These are phyloP conservation scores for Miscanthus lutarioriparius DNA, from an alignment of 176 grass and related monocot genomes.

Conservation along the genomic window DNA sequence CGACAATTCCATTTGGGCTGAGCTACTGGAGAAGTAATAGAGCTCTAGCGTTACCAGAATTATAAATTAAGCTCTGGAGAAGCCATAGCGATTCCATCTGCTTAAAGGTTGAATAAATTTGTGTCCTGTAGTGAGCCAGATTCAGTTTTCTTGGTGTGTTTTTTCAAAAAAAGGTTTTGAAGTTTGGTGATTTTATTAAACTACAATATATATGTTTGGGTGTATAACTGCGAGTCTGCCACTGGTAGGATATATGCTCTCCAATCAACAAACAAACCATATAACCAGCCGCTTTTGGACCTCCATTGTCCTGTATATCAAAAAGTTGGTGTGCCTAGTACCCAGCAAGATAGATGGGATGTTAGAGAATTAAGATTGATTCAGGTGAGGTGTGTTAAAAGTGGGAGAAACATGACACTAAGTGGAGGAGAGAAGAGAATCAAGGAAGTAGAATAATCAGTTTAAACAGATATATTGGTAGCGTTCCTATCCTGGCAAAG, in stretches of 20 bases:
- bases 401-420: neutral
- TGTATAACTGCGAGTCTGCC: neutral
- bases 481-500: neutral
- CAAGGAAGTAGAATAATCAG: neutral
- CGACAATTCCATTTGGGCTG: neutral
- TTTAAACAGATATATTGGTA: neutral
- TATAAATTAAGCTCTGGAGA: neutral
- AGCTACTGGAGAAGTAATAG: neutral
- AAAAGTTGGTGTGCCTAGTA: neutral
- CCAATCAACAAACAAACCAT: neutral
- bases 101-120: slow-evolving; percentile 20
- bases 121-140: neutral
- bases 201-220: neutral
- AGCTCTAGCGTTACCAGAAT: neutral
- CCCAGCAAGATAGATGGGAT: neutral
- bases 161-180: neutral
- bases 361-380: neutral
- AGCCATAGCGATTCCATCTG: neutral
- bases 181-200: neutral
- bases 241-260: neutral
- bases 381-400: neutral
- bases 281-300: neutral
- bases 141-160: slow-evolving; percentile 8
- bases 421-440: neutral
- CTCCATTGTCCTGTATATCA: neutral